phyloP scores from a whole-genome alignment of 1,284 basidiomycete species.

The Anthracocystis panici-leucophaei region DNA sequence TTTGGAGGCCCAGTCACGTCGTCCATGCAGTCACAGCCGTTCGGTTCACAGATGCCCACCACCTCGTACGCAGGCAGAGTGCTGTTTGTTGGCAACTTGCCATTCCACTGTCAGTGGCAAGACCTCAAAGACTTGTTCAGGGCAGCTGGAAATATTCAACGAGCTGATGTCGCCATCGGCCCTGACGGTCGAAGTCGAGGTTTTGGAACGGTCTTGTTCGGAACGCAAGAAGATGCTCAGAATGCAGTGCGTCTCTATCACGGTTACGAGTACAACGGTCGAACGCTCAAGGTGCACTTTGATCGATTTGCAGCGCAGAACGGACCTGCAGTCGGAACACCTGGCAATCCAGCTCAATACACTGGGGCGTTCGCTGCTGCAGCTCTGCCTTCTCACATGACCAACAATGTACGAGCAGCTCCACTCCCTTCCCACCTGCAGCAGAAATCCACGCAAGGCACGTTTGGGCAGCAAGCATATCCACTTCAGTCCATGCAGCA shows the following conservation, averaged over 20 bases:
- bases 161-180: slow-evolving; percentile 91
- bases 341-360: slow-evolving; percentile 66
- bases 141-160: slow-evolving; percentile 78
- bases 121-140: slow-evolving; percentile 68
- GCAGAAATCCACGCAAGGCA: slow-evolving; percentile 20
- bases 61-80: slow-evolving; percentile 66
- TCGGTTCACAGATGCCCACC: slow-evolving; percentile 40
- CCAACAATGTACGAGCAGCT: slow-evolving; percentile 38
- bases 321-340: slow-evolving; percentile 48
- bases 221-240: slow-evolving; percentile 89
- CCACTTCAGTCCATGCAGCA: slow-evolving; percentile 22
- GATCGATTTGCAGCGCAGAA: slow-evolving; percentile 72
- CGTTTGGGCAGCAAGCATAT: slow-evolving; percentile 22
- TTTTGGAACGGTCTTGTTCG: slow-evolving; percentile 91
- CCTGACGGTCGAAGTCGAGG: slow-evolving; percentile 92
- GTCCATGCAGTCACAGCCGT: slow-evolving; percentile 50
- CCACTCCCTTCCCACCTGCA: slow-evolving; percentile 16
- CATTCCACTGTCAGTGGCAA: slow-evolving; percentile 69
- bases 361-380: slow-evolving; percentile 65
- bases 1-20: slow-evolving; percentile 19
- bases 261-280: slow-evolving; percentile 84
- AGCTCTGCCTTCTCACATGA: slow-evolving; percentile 58
- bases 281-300: slow-evolving; percentile 85
- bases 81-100: slow-evolving; percentile 67
- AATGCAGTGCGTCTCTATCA: slow-evolving; percentile 77